A percentile compares a stretch with the other conserved stretches of the same genome.
Evolutionary conservation across 345 rosid species (phyloP).

Genomic region (Camelina neglecta): DNA sequence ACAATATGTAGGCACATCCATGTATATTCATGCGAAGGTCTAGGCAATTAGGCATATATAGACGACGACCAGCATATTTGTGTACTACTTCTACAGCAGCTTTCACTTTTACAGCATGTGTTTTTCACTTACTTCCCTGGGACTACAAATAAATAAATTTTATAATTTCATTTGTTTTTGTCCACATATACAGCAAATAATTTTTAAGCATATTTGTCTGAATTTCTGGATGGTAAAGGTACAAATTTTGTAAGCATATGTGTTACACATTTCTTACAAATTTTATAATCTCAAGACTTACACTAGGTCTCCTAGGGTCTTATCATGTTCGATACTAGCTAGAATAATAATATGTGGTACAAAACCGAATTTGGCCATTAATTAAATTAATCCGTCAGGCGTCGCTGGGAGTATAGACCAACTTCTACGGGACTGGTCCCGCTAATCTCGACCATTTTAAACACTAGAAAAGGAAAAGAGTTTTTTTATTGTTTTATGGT

Average conservation of each 20-base stretch:
- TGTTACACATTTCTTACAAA: neutral
- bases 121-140: constrained; percentile 16
- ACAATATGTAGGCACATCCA: constrained; percentile 12
- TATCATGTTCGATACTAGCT: constrained; percentile 1
- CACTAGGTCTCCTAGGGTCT: too few species aligned
- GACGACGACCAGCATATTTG: constrained; percentile 39
- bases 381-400: too few species aligned
- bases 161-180: neutral
- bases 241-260: neutral
- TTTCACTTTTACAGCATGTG: constrained; percentile 36
- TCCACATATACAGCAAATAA: neutral
- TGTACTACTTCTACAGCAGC: constrained; percentile 26
- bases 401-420: too few species aligned
- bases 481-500: too few species aligned
- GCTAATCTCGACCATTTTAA: too few species aligned
- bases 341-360: neutral
- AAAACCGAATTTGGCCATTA: neutral
- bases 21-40: constrained; percentile 29
- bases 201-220: neutral
- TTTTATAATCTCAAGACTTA: neutral
- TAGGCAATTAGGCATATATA: constrained; percentile 31
- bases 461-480: too few species aligned
- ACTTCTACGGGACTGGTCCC: too few species aligned
- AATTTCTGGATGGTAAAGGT: neutral
- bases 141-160: constrained; percentile 5